phyloP scores from a whole-genome alignment of 345 rosid genomes.

The Cardamine resedifolia region DNA sequence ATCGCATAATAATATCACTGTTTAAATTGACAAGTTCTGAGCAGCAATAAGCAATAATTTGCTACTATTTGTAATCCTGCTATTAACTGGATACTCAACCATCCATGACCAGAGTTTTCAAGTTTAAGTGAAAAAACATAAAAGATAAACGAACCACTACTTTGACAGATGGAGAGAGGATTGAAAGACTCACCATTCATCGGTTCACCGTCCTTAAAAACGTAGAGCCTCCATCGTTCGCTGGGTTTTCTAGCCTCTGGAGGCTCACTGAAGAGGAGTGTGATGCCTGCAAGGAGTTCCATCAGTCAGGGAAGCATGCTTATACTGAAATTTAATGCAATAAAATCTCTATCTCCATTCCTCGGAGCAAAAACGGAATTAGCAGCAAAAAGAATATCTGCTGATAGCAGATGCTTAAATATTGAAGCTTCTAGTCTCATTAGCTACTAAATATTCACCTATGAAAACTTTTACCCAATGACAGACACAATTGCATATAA shows the following conservation, averaged over 20 bases:
- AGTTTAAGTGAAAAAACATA: conserved; percentile 7
- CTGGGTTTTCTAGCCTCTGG: conserved; percentile 88
- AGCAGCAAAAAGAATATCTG: neutral
- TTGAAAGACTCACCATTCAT: conserved; percentile 57
- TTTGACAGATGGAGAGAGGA: conserved; percentile 9
- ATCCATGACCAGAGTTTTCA: neutral
- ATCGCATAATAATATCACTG: neutral
- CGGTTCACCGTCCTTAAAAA: conserved; percentile 84
- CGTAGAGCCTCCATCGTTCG: conserved; percentile 89
- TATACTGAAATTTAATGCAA: neutral
- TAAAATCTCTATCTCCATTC: neutral
- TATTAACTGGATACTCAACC: conserved; percentile 12
- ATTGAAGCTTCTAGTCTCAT: neutral
- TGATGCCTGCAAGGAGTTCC: conserved; percentile 54
- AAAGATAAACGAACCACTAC: conserved; percentile 15
- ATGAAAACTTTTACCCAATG: neutral
- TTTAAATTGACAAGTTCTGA: conserved; percentile 1
- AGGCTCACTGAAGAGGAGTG: conserved; percentile 86
- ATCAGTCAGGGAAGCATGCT: conserved; percentile 17
- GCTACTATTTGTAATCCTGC: neutral
- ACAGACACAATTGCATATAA: neutral
- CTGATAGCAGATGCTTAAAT: neutral
- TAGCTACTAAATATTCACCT: neutral
- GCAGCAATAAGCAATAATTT: neutral
- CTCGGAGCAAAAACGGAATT: neutral